These are phyloP conservation scores for Paecilomyces sp. DNA, from an alignment of 2,329 filamentous ascomycete genomes.

Conservation along the genomic window DNA sequence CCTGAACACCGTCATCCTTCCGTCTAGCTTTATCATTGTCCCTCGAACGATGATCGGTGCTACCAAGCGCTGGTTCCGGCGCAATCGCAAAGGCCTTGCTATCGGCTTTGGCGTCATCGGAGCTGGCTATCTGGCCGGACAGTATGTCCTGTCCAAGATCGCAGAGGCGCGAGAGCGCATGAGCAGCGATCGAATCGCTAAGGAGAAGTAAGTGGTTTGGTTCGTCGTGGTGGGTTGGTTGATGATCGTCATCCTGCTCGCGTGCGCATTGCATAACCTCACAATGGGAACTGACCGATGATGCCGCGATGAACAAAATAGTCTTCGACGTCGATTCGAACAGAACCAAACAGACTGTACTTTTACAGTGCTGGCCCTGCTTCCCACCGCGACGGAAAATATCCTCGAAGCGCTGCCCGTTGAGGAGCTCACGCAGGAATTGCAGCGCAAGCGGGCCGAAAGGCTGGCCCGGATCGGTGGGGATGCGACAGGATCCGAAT, in stretches of 20 bases:
- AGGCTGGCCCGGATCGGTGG: slow-evolving; percentile 53
- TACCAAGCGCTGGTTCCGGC: slow-evolving; percentile 82
- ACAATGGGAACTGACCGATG: not conserved
- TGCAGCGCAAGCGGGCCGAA: slow-evolving; percentile 86
- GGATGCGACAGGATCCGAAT: slow-evolving; percentile 51
- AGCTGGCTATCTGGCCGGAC: slow-evolving; percentile 82
- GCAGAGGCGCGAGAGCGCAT: slow-evolving; percentile 91
- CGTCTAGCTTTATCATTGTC: not conserved
- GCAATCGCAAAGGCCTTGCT: slow-evolving; percentile 83
- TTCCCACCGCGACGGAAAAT: slow-evolving; percentile 85
- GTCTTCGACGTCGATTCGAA: slow-evolving; percentile 89
- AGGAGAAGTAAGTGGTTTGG: slow-evolving; percentile 70
- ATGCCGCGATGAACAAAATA: slow-evolving; percentile 30
- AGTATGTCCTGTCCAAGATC: slow-evolving; percentile 88
- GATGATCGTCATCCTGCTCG: not conserved
- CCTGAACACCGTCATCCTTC: slow-evolving; percentile 2
- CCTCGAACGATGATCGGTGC: slow-evolving; percentile 54
- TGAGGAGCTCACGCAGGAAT: slow-evolving; percentile 84
- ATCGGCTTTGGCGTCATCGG: slow-evolving; percentile 82
- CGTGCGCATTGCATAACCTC: not conserved
- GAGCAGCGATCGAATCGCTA: slow-evolving; percentile 90
- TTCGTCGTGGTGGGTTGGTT: not conserved
- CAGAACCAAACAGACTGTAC: slow-evolving; percentile 99
- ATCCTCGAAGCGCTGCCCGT: slow-evolving; percentile 83
- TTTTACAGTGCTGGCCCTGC: slow-evolving; percentile 90